Base-by-base conservation (phyloP, 2,329 filamentous ascomycete genomes). In the Coniochaeta sp. region DNA sequence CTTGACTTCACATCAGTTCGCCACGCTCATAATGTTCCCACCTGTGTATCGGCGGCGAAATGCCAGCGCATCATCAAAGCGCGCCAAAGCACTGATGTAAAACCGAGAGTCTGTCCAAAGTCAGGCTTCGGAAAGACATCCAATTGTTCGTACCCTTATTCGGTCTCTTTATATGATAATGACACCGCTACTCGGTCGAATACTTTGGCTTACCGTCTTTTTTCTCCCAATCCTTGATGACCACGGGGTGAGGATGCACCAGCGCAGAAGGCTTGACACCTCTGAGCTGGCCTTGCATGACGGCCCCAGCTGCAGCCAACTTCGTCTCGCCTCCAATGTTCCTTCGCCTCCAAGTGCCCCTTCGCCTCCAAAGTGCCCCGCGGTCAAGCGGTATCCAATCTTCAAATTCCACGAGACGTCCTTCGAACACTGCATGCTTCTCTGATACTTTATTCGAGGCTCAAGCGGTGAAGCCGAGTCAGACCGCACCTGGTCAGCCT, bases 151-250 rank as follows among this genome's bases (percentile, higher is more conserved):
- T 36, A 12, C 14, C 6, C 11, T 40, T 40, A n/a, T 9, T 40
- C 17, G 38, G 17, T n/a, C 16, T n/a, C 38, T n/a, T 19, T 40
- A 40, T n/a, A 40, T n/a, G 6, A 40, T 40, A 17, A 40, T 40
- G 38, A 57, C 34, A 40, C 47, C 38, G 47, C 47, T 57, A 60
- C 52, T 52, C 54, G 58, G 60, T 62, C 60, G 57, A 58, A 58
- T 58, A 17, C 58, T 40, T 28, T 36, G 38, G 17, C 38, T 40
- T 40, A n/a, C 38, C 38, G 38, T 40, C 38, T 40, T 19, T 3
- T 40, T 40, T n/a, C n/a, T 40, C 16, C 38, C 38, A 40, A 40
- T 40, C 38, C 38, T 5, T 4, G 38, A n/a, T 17, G 6, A 19
- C 38, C 38, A 40, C 38, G 38, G n/a, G 38, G 38, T 40, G 16